Percentiles rank a stretch among this genome's conserved stretches.
Conservation (phyloP, 2,329 filamentous ascomycete genomes). For the Calonectria hongkongensis region DNA sequence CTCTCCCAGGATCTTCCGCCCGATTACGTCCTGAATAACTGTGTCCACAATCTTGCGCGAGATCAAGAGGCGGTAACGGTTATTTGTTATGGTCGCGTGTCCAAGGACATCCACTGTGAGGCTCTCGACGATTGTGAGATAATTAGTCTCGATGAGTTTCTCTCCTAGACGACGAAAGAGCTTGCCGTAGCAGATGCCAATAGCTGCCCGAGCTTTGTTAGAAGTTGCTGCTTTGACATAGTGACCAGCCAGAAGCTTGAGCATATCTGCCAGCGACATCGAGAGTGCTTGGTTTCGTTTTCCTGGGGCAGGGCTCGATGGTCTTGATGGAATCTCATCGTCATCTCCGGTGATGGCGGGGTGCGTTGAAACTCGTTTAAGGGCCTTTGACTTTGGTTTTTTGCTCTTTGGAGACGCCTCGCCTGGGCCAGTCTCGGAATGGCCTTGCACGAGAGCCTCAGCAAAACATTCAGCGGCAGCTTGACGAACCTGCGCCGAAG, state of each 20-base stretch:
- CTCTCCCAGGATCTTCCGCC: constrained; percentile 88
- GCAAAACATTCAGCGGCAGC: constrained; percentile 91
- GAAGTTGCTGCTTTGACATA: constrained; percentile 87
- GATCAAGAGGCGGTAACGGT: constrained; percentile 90
- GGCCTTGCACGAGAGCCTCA: constrained; percentile 87
- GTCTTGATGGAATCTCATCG: constrained; percentile 80
- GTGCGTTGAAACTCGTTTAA: constrained; percentile 76
- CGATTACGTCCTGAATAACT: constrained; percentile 89
- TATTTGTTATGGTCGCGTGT: constrained; percentile 83
- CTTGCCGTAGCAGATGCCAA: constrained; percentile 91
- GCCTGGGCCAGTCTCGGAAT: constrained; percentile 69
- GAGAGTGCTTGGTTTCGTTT: constrained; percentile 84
- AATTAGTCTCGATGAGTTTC: constrained; percentile 87
- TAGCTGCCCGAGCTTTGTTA: constrained; percentile 86
- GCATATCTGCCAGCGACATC: constrained; percentile 84
- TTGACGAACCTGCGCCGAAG: constrained; percentile 84
- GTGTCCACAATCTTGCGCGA: constrained; percentile 90
- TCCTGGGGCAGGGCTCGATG: constrained; percentile 82
- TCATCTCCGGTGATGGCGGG: constrained; percentile 80
- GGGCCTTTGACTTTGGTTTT: constrained; percentile 76
- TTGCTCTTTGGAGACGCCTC: constrained; percentile 77
- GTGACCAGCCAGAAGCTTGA: constrained; percentile 86
- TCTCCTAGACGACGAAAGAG: constrained; percentile 87
- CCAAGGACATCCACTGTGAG: constrained; percentile 88
- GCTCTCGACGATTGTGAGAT: constrained; percentile 86